These are phyloP conservation scores for Perkinsus chesapeaki DNA, from an alignment of 169 alveolate genomes.

Conservation along the genomic window DNA sequence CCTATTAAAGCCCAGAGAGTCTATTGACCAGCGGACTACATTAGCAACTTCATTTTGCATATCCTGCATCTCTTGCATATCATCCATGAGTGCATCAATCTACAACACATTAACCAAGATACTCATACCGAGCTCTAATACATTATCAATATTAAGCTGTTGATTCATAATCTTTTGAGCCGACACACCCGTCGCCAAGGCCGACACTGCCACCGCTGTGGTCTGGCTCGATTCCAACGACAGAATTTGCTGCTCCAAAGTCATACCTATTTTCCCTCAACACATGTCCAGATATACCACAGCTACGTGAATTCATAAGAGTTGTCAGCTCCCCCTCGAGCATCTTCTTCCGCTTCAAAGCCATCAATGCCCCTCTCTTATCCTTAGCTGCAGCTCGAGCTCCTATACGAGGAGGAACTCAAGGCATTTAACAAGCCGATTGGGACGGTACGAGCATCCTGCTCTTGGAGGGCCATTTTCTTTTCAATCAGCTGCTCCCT, in stretches of 20 bases:
- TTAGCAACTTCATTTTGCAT: conserved; percentile 22
- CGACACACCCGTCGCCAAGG: conserved; percentile 16
- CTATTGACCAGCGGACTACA: not conserved
- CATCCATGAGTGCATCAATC: conserved; percentile 23
- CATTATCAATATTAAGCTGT: not conserved
- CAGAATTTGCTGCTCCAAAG: conserved; percentile 24
- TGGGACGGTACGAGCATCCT: not conserved
- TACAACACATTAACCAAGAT: not conserved
- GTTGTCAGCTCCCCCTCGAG: conserved; percentile 15
- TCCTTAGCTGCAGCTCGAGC: not conserved
- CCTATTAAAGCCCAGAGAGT: too few relatives aligned
- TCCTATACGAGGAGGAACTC: not conserved
- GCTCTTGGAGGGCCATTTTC: not conserved
- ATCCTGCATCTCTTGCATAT: conserved; percentile 27
- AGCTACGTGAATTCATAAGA: conserved; percentile 9
- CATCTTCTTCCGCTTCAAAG: conserved; percentile 18
- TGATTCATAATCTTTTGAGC: conserved; percentile 19
- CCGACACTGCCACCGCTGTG: conserved; percentile 21
- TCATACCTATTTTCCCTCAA: not conserved
- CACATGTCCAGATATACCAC: too few relatives aligned
- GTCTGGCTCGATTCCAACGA: conserved; percentile 22
- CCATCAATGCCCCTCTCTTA: conserved; percentile 23
- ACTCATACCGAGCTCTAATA: not conserved
- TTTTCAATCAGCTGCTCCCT: conserved; percentile 18
- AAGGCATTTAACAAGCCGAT: not conserved